Percentiles rank a stretch among this genome's conserved stretches.
phyloP scores from a whole-genome alignment of 306 rosid genomes.

The Trifolium pratense region DNA sequence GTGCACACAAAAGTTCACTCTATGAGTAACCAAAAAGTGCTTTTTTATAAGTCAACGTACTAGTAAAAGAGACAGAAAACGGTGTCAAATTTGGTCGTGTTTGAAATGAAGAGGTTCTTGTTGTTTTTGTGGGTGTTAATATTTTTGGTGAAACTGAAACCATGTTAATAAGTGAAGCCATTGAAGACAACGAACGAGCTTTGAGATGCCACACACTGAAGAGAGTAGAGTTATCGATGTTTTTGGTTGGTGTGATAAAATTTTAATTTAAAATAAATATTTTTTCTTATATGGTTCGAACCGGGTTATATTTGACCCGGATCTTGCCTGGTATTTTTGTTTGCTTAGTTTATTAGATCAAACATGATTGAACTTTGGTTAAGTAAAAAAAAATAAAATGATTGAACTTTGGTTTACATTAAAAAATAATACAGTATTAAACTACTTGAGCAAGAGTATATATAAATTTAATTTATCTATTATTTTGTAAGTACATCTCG shows the following conservation, averaged over 20 bases:
- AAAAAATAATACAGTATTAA: too few relatives aligned
- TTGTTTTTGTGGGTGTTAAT: slow-evolving; percentile 23
- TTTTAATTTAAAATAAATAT: neutral
- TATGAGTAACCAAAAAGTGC: slow-evolving; percentile 32
- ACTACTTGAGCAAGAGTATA: too few relatives aligned
- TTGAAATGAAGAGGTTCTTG: slow-evolving; percentile 39
- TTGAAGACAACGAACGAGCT: slow-evolving; percentile 33
- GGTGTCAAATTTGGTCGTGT: slow-evolving; percentile 20
- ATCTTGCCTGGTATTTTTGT: neutral
- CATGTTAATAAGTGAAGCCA: slow-evolving; percentile 49
- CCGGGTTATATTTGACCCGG: neutral
- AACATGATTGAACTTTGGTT: too few relatives aligned
- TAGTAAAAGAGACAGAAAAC: slow-evolving; percentile 32
- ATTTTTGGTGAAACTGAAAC: slow-evolving; percentile 43
- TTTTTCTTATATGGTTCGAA: neutral
- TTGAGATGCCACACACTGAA: slow-evolving; percentile 6
- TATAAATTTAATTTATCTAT: too few relatives aligned
- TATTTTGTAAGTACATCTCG: too few relatives aligned
- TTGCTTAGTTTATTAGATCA: too few relatives aligned
- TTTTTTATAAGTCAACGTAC: slow-evolving; percentile 42
- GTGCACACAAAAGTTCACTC: slow-evolving; percentile 5
- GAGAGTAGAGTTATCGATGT: slow-evolving; percentile 14
- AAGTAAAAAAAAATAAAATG: too few relatives aligned
- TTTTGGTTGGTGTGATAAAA: slow-evolving; percentile 22
- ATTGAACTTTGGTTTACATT: too few relatives aligned